phyloP scores from a whole-genome alignment of 352 stramenopile genomes.

The Globisporangium emineosum region DNA sequence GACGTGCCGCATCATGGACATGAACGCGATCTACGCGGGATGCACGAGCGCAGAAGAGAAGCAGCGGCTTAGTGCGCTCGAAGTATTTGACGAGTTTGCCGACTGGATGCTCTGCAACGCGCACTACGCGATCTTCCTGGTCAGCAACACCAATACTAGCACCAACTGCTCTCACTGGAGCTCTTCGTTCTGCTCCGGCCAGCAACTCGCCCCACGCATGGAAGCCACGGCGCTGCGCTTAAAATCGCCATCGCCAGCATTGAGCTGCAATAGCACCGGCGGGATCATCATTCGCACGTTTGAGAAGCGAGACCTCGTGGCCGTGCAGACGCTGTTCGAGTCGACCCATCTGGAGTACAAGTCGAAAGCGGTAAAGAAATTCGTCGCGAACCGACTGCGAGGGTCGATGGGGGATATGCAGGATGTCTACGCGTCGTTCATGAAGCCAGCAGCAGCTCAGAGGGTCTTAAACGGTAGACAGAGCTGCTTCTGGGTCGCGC shows the following conservation, averaged over 20 bases:
- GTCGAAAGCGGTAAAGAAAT: neutral
- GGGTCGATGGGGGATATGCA: neutral
- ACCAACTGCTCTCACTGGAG: neutral
- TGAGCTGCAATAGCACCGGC: neutral
- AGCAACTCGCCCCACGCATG: neutral
- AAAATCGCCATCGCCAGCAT: too few species aligned
- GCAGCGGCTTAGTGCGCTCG: neutral
- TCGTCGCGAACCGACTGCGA: neutral
- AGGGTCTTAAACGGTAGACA: neutral
- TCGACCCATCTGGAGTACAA: neutral
- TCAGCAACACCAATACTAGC: neutral
- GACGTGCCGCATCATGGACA: neutral
- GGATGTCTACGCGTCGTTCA: neutral
- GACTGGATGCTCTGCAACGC: neutral
- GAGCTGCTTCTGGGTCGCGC: neutral
- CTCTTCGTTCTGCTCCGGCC: neutral
- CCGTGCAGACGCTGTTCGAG: neutral
- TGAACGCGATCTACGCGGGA: neutral
- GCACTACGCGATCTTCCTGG: neutral
- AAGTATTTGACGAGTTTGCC: neutral
- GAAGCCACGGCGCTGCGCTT: neutral
- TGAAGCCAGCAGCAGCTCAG: neutral
- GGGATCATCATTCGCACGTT: neutral
- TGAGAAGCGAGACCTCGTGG: neutral
- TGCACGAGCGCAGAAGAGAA: neutral